Evolutionary conservation across 2,329 filamentous ascomycete species (phyloP).

Genomic region (Hymenotorrendiella dingleyae): DNA sequence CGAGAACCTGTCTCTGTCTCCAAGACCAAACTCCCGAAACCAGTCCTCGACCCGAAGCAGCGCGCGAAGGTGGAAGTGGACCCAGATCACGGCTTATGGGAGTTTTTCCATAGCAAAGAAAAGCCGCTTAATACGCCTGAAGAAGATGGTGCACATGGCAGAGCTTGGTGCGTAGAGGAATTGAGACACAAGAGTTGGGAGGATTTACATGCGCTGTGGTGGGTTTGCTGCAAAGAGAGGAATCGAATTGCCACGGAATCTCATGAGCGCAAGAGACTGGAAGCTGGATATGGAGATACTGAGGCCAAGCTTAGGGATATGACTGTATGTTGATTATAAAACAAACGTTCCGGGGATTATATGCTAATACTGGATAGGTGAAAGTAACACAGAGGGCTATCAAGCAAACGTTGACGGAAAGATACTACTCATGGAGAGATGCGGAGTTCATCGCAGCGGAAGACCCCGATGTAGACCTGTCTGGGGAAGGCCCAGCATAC

Average conservation of each 20-base stretch:
- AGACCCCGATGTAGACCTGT: constrained; percentile 59
- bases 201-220: constrained; percentile 88
- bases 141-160: constrained; percentile 66
- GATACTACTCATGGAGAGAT: constrained; percentile 83
- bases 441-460: constrained; percentile 58
- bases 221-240: constrained; percentile 84
- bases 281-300: constrained; percentile 66
- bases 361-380: constrained; percentile 46
- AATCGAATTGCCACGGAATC: constrained; percentile 81
- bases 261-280: constrained; percentile 59
- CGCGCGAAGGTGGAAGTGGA: constrained; percentile 51
- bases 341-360: background rate
- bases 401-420: constrained; percentile 78
- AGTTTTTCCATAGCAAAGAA: constrained; percentile 73
- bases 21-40: constrained; percentile 66
- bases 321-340: constrained; percentile 53
- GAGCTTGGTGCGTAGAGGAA: constrained; percentile 80
- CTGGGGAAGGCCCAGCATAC: constrained; percentile 26
- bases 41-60: constrained; percentile 53
- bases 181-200: constrained; percentile 88
- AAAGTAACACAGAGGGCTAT: constrained; percentile 73
- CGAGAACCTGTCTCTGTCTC: constrained; percentile 69
- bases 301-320: constrained; percentile 61
- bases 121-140: constrained; percentile 66
- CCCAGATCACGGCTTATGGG: constrained; percentile 81